These are phyloP conservation scores for Piloderma croceum DNA, from an alignment of 768 basidiomycete species.

Conservation along the genomic window DNA sequence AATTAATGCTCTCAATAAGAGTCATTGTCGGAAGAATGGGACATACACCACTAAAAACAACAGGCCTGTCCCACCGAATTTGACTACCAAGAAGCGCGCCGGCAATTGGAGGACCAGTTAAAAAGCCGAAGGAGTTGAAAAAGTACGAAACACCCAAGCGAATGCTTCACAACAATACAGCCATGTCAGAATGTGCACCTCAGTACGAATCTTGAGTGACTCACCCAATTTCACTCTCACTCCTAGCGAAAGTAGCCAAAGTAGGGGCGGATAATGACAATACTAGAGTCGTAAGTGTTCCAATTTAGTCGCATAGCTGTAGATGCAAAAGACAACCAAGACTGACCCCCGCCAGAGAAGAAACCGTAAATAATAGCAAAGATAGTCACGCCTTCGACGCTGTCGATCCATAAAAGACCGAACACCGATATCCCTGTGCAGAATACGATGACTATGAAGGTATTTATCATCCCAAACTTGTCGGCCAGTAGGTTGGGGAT, in stretches of 20 bases:
- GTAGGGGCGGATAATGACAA: not conserved
- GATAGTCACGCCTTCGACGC: slow-evolving; percentile 20
- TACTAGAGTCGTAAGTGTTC: not conserved
- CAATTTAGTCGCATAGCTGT: no score
- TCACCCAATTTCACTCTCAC: no score
- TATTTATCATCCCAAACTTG: slow-evolving; percentile 38
- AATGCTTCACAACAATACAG: slow-evolving; percentile 23
- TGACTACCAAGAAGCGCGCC: slow-evolving; percentile 50
- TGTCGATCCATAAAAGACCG: slow-evolving; percentile 24
- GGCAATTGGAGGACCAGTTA: slow-evolving; percentile 48
- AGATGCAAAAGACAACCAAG: no score
- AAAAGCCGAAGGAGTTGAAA: slow-evolving; percentile 36
- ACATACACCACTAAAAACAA: no score
- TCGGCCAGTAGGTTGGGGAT: slow-evolving; percentile 53
- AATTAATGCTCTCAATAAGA: no score
- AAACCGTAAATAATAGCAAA: slow-evolving; percentile 35
- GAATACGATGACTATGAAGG: slow-evolving; percentile 18
- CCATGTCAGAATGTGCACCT: no score
- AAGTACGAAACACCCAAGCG: slow-evolving; percentile 45
- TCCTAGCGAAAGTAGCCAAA: not conserved
- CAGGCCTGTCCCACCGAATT: no score
- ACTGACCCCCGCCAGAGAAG: slow-evolving; percentile 36
- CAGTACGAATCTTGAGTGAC: no score
- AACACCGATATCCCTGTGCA: slow-evolving; percentile 21
- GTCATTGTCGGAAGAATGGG: no score